Evolutionary conservation across 2,329 filamentous ascomycete species (phyloP).

Genomic region (Bimuria novae-zelandiae): DNA sequence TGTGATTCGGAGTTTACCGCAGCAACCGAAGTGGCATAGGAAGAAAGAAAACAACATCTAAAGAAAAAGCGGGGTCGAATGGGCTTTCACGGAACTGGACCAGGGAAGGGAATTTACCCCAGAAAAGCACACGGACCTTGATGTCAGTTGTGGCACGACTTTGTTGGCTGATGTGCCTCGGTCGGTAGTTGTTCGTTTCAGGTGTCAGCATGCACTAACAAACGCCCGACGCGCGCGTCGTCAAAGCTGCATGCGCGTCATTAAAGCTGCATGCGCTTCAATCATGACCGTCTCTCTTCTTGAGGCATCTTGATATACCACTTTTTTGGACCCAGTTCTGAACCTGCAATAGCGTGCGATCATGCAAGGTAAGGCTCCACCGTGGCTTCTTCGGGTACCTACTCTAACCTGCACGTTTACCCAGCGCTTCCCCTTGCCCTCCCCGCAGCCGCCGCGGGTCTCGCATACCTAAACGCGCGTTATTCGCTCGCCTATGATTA

Average conservation of each 20-base stretch:
- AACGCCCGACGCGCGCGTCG: background rate
- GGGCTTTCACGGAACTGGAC: background rate
- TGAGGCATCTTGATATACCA: too few species aligned
- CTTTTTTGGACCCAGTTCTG: too few species aligned
- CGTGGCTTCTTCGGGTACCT: too few species aligned
- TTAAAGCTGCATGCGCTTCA: too few species aligned
- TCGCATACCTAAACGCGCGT: constrained; percentile 70
- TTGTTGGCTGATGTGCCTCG: background rate
- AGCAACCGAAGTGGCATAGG: background rate
- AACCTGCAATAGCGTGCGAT: background rate
- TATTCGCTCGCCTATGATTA: constrained; percentile 67
- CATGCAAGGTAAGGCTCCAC: background rate
- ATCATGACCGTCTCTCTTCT: background rate
- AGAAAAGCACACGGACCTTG: background rate
- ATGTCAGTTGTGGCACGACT: background rate
- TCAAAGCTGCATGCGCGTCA: too few species aligned
- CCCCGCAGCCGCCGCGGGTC: constrained; percentile 46
- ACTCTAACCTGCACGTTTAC: background rate
- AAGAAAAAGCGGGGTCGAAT: background rate
- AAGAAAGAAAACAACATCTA: background rate
- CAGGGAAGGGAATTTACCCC: background rate
- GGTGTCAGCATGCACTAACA: background rate
- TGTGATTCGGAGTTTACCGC: too few species aligned
- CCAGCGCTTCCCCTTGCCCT: constrained; percentile 35
- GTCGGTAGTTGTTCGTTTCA: background rate